Base-by-base conservation (phyloP, 352 stramenopile species). In the Phytopythium chamaehyphon region DNA sequence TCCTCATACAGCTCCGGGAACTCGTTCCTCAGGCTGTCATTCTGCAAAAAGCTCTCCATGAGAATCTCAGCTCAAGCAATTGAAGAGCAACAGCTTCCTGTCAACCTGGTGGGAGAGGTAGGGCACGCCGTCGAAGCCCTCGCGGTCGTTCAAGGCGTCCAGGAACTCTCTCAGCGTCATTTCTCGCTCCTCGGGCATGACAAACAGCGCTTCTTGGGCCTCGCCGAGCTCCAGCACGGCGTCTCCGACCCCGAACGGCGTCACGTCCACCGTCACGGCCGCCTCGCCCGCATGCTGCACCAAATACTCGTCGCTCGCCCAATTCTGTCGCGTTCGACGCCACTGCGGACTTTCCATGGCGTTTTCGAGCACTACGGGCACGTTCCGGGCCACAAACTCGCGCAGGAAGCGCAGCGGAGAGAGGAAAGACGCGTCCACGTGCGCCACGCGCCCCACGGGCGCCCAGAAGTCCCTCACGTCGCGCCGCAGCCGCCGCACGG, bases 171-270 rank as follows among this genome's bases (percentile, higher is more conserved):
- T 21, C 16, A 93, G 54, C 14, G 70, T 63, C 84, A 93, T 90
- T 40, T 77, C 60, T 19, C 84, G 73, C 62, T 93, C 84, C 58
- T 93, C 84, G 0, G 82, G 82, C 82, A 91, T 88, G 19, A 91
- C 75, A 28, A 94, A 92, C 18, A 84, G 19, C 38, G 69, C 55
- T 22, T 69, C 46, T 3, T 60, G 38, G 40, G 61, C 42, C 24
- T 64, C 47, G 1, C 59, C 54, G 4, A 88, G 61, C 14, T 66
- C 48, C n/a, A 91, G 59, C 15, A 91, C 76, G 0, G 80, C 79
- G 52, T 93, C 82, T 24, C 82, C 80, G 10, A 75, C 70, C 7
- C 82, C 82, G 38, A 86, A 90, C 0, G 82, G 82, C n/a, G 84
- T 92, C 43, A 93, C 63, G 48, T 92, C 75, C 26, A 94, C 83